Conservation (phyloP, 2,329 filamentous ascomycete genomes). For the Davidsoniella eucalypti region DNA sequence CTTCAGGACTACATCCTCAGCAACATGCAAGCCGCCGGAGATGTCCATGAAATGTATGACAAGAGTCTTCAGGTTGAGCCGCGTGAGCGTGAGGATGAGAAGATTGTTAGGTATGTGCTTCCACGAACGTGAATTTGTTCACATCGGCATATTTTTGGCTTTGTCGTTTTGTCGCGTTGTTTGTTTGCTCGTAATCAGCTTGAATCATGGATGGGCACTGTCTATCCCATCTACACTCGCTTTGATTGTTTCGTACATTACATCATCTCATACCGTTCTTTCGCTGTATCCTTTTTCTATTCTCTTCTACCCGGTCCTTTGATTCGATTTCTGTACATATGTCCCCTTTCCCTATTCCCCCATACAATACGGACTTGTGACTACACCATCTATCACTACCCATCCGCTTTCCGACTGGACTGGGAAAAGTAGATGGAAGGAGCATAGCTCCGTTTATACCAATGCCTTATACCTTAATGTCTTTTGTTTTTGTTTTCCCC, state of each 20-base stretch:
- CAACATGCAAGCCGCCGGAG: slow-evolving; percentile 88
- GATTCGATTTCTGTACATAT: not conserved
- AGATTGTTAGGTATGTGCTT: slow-evolving; percentile 80
- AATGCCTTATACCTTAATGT: not conserved
- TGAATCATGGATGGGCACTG: not conserved
- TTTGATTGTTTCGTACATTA: not conserved
- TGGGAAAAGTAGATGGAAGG: not conserved
- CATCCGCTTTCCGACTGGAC: not conserved
- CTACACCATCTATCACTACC: not conserved
- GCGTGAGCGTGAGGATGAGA: slow-evolving; percentile 92
- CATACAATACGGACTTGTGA: no score
- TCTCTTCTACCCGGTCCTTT: not conserved
- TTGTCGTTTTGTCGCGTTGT: not conserved
- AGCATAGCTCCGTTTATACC: not conserved
- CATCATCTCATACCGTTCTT: not conserved
- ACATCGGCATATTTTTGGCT: not conserved
- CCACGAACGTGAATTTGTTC: slow-evolving; percentile 9
- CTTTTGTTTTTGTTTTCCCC: not conserved
- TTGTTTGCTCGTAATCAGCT: slow-evolving; percentile 6
- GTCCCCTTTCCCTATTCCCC: not conserved
- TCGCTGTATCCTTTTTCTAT: not conserved
- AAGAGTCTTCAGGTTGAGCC: slow-evolving; percentile 88
- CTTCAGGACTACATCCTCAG: slow-evolving; percentile 92
- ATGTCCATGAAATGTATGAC: slow-evolving; percentile 99
- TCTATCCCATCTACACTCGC: not conserved